Percentiles rank a stretch among this genome's conserved stretches.
phyloP scores from a whole-genome alignment of 129 eudicot genomes.

The Helichrysum umbraculigerum region DNA sequence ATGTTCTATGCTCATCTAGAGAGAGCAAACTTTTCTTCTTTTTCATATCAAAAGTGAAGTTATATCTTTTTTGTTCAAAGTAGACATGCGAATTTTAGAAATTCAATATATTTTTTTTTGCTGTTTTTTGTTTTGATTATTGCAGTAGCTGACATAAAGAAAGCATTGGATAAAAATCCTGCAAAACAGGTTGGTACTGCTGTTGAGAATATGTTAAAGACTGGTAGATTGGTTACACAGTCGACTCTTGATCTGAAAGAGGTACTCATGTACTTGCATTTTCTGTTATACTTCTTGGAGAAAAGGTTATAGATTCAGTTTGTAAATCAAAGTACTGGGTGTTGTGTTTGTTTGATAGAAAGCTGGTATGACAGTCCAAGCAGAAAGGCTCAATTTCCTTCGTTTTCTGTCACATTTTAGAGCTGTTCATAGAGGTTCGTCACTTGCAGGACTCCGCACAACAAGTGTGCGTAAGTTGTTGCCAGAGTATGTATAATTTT shows the following conservation, averaged over 20 bases:
- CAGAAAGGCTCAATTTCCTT: conserved; percentile 83
- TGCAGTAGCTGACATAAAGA: conserved; percentile 63
- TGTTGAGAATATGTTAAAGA: conserved; percentile 83
- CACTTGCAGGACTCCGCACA: conserved; percentile 94
- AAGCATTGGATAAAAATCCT: conserved; percentile 56
- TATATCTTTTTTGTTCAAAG: background rate
- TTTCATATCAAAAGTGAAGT: background rate
- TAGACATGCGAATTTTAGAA: background rate
- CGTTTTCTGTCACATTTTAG: conserved; percentile 91
- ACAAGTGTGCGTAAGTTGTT: conserved; percentile 93
- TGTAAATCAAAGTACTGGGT: background rate
- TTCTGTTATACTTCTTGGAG: conserved; percentile 5
- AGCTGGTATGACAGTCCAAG: conserved; percentile 85
- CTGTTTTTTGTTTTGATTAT: conserved; percentile 23
- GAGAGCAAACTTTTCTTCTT: background rate
- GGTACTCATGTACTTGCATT: conserved; percentile 41
- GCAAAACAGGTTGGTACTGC: conserved; percentile 62
- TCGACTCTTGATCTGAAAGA: conserved; percentile 77
- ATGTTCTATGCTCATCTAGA: conserved; percentile 26
- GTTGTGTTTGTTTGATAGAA: conserved; percentile 41
- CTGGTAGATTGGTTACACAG: conserved; percentile 68
- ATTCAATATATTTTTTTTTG: background rate
- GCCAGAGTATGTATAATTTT: conserved; percentile 76
- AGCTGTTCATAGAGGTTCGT: conserved; percentile 94
- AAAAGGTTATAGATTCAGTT: background rate